phyloP scores from a whole-genome alignment of 2,329 filamentous ascomycete genomes.

The Pseudohalonectria lignicola region DNA sequence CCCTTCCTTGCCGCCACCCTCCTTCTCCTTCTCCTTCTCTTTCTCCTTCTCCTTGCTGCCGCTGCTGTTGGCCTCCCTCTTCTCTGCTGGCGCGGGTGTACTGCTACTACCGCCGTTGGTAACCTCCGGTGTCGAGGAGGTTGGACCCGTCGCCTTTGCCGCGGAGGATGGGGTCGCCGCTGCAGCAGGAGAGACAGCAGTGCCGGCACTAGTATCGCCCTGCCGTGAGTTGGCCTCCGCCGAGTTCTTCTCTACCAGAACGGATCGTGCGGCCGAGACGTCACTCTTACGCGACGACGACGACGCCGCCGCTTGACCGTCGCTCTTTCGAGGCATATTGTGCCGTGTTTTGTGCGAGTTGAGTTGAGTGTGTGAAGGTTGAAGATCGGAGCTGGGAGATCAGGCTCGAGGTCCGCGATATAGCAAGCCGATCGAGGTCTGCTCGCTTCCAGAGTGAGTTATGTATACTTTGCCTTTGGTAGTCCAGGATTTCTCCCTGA shows the following conservation, averaged over 20 bases:
- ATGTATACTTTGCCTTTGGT: no score
- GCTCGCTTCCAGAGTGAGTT: no score
- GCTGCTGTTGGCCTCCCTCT: constrained; percentile 10
- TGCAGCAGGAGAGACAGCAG: constrained; percentile 8
- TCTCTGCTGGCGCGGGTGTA: neutral
- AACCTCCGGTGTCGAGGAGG: constrained; percentile 3
- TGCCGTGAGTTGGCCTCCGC: constrained; percentile 7
- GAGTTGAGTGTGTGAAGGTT: no score
- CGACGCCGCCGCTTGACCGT: constrained; percentile 14
- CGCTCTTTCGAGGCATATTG: constrained; percentile 37
- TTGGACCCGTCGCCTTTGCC: constrained; percentile 8
- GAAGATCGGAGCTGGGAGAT: no score
- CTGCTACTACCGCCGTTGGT: constrained; percentile 1
- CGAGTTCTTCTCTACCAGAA: constrained; percentile 28
- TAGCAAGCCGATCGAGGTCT: no score
- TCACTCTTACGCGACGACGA: constrained; percentile 28
- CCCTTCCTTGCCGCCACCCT: constrained; percentile 12
- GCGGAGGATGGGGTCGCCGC: constrained; percentile 12
- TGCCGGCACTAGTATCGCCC: no score
- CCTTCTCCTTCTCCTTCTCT: constrained; percentile 24
- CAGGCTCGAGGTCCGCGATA: no score
- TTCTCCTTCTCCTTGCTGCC: constrained; percentile 5
- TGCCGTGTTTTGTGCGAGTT: neutral
- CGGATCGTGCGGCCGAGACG: constrained; percentile 32
- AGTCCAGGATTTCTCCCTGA: no score